Base-by-base conservation (phyloP, 768 basidiomycete species). In the Serendipita sp. region DNA sequence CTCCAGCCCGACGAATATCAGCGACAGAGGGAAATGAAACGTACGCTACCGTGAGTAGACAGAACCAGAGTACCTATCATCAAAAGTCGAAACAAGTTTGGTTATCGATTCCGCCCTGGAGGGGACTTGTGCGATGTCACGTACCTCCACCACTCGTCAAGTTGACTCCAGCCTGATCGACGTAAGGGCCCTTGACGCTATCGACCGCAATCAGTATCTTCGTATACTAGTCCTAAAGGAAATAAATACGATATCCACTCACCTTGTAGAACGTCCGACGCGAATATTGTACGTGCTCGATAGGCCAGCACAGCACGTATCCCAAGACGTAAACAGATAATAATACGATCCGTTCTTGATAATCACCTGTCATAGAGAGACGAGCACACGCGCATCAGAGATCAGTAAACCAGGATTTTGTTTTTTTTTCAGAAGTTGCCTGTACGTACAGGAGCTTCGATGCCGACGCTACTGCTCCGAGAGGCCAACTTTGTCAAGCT, bases 241-340 rank as follows among this genome's bases (percentile, higher is more conserved):
- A 23, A 23, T 23, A 31, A 64, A 15, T 36, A 64, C 18, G 27
- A 37, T 29, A 1, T 27, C 31, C 23, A 69, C 75, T 43, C 58
- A 79, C 79, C 71, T 75, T 3, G 73, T 69, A 3, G 80, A 77
- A 36, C 82, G 74, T 23, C 80, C 80, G 40, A 84, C 81, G 6
- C 81, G 77, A 64, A 83, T 84, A 66, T 82, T 84, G 68, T 83
- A 83, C 0, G 81, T 83, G 70, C 80, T 80, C 8, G 71, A 73
- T 15, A 75, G 76, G 2, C 81, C 81, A 4, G 27, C 29, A 70
- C 81, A 82, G 71, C 81, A 82, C 1, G 71, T 72, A 66, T 82
- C 81, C 81, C 81, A 82, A 8, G 77, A 78, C 0, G 77, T 75
- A 71, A 83, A 83, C 16, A 83, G 73, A 66, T 82, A 83, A 71